These are phyloP conservation scores for Carex pumila DNA, from an alignment of 176 grass and related monocot species.

Conservation along the genomic window DNA sequence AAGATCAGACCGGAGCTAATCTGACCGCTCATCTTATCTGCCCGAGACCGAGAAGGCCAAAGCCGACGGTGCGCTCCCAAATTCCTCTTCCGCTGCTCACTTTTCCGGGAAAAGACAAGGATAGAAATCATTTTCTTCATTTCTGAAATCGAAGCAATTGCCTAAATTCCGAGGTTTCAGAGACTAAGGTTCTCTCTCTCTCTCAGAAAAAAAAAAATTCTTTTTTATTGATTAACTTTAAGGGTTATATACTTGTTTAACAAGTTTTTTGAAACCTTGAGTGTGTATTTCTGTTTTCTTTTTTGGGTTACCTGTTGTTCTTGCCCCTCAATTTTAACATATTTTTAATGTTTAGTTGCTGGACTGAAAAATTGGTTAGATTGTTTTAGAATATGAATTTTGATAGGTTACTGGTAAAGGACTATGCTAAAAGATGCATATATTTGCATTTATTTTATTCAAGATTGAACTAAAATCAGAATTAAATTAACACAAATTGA, in stretches of 20 bases:
- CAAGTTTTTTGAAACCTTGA: not conserved
- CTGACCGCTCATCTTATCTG: not conserved
- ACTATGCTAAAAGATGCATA: not conserved
- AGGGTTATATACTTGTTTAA: not conserved
- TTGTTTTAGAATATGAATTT: not conserved
- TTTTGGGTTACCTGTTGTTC: not conserved
- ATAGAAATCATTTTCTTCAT: not conserved
- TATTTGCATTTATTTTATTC: not conserved
- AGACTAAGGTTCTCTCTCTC: not conserved
- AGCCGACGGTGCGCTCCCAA: not conserved
- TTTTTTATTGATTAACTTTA: not conserved
- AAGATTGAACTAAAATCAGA: not conserved
- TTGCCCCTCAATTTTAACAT: not conserved
- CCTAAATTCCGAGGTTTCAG: not conserved
- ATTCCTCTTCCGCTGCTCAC: not conserved
- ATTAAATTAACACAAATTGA: not conserved
- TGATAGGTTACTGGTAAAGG: not conserved
- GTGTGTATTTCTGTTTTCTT: not conserved
- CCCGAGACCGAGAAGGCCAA: not conserved
- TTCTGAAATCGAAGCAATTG: not conserved
- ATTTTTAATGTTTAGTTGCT: not conserved
- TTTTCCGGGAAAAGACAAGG: not conserved
- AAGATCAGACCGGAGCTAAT: not conserved
- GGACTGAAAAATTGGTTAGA: not conserved
- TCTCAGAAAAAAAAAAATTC: not conserved